phyloP scores from a whole-genome alignment of 179 eudicot genomes.

The Camellia oleifera region DNA sequence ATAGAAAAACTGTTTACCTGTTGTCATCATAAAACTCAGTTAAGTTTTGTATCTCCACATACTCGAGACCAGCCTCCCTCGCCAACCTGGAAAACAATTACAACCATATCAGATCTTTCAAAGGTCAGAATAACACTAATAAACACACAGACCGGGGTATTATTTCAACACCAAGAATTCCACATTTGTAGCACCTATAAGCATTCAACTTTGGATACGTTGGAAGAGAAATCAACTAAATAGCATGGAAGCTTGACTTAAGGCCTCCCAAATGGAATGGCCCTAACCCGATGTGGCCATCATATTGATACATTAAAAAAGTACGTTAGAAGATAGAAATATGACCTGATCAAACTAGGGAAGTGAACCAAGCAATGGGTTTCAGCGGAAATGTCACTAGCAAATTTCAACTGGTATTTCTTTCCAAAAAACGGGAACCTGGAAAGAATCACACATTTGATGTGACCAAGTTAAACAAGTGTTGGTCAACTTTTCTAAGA shows the following conservation, averaged over 20 bases:
- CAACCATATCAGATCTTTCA: not conserved
- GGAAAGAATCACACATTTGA: constrained; percentile 20
- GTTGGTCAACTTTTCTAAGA: not conserved
- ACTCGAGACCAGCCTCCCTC: constrained; percentile 96
- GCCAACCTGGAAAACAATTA: constrained; percentile 66
- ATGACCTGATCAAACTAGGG: constrained; percentile 92
- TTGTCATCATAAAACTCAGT: constrained; percentile 96
- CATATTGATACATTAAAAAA: not conserved
- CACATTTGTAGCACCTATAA: not conserved
- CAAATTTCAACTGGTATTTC: constrained; percentile 91
- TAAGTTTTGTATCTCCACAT: constrained; percentile 84
- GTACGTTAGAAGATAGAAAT: constrained; percentile 11
- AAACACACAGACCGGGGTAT: not conserved
- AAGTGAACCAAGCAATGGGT: constrained; percentile 97
- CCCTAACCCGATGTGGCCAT: not conserved
- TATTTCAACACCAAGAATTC: too few relatives aligned
- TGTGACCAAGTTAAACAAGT: not conserved
- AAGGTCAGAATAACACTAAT: not conserved
- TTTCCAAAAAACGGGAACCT: constrained; percentile 97
- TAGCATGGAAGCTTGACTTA: not conserved
- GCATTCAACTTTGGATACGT: not conserved
- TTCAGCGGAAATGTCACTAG: constrained; percentile 75
- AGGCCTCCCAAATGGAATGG: not conserved
- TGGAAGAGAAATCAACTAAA: not conserved
- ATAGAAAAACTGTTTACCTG: constrained; percentile 39